Conservation (phyloP, 768 basidiomycete species). For the Stropharia rugosoannulata region DNA sequence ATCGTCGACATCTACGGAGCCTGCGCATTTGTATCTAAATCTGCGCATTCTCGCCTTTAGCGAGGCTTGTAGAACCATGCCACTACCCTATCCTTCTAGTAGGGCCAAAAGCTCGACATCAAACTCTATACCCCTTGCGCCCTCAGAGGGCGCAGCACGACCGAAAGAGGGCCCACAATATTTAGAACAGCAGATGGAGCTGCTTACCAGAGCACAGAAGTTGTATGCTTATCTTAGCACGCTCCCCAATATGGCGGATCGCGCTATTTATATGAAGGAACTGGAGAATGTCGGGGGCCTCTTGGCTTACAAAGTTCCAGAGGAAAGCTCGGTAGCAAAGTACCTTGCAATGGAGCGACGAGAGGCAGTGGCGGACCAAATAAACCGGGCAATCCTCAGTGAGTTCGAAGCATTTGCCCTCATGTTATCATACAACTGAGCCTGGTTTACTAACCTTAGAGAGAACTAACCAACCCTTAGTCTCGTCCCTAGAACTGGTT, state of each 20-base stretch:
- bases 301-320: constrained; percentile 82
- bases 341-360: constrained; percentile 79
- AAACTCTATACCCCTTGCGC: not conserved
- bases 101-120: not conserved
- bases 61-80: constrained; percentile 77
- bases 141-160: not conserved
- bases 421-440: not conserved
- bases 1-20: constrained; percentile 63
- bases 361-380: constrained; percentile 82
- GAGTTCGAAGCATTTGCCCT: constrained; percentile 27
- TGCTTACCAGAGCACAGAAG: constrained; percentile 63
- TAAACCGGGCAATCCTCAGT: constrained; percentile 87
- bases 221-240: constrained; percentile 61
- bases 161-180: constrained; percentile 18
- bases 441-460: constrained; percentile 34
- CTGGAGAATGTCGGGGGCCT: constrained; percentile 73
- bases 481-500: constrained; percentile 63
- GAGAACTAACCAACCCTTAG: constrained; percentile 44
- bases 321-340: constrained; percentile 68
- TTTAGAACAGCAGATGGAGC: constrained; percentile 42
- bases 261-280: constrained; percentile 64
- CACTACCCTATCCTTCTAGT: constrained; percentile 46
- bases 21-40: constrained; percentile 78
- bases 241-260: constrained; percentile 54
- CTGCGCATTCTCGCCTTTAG: constrained; percentile 86